These are phyloP conservation scores for Pholiota microspora DNA, from an alignment of 768 basidiomycete genomes.

Conservation along the genomic window DNA sequence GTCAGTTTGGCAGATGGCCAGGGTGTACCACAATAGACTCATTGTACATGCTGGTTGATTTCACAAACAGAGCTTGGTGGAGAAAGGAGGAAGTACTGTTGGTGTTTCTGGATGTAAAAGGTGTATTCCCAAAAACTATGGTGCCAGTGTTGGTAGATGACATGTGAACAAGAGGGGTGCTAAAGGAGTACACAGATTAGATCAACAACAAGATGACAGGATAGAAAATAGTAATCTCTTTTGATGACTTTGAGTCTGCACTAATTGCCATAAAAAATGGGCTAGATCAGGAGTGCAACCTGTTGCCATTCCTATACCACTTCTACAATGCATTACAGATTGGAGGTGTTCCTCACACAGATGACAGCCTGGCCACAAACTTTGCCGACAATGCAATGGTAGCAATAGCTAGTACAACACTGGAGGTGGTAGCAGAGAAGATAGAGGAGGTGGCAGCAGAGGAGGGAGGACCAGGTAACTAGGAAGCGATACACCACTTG, in stretches of 20 bases:
- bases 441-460: neutral
- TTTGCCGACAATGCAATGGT: slow-evolving; percentile 5
- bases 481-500: too few species aligned
- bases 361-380: slow-evolving; percentile 2
- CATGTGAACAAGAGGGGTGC: neutral
- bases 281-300: slow-evolving; percentile 18
- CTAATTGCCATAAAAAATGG: neutral
- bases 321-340: slow-evolving; percentile 11
- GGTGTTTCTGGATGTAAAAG: too few species aligned
- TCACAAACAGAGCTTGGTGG: neutral
- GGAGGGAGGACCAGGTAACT: too few species aligned
- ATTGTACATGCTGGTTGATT: neutral
- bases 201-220: too few species aligned
- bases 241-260: too few species aligned
- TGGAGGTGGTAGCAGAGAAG: neutral
- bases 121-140: neutral
- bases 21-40: slow-evolving; percentile 3
- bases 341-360: too few species aligned
- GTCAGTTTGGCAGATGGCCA: neutral
- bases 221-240: too few species aligned
- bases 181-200: neutral
- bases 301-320: slow-evolving; percentile 23
- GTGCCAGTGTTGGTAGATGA: too few species aligned
- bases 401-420: neutral
- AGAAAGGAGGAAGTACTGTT: neutral